Conservation (phyloP, 164 flowering plant species). For the Stephania japonica region DNA sequence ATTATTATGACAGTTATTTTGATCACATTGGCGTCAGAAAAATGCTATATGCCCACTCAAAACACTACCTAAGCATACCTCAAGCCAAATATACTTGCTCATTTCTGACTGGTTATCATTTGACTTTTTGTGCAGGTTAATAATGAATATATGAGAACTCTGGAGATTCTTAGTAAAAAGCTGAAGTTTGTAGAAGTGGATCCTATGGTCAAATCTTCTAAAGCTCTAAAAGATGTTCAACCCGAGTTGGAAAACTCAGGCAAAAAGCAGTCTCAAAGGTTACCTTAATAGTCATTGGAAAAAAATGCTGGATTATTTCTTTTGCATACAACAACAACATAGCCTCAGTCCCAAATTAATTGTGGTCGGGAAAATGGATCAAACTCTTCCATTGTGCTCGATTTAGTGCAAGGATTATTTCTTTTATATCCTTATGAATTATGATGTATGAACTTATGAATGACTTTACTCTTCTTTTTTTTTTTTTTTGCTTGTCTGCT, state of each 20-base stretch:
- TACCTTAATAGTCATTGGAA: not conserved
- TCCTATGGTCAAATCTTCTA: slow-evolving; percentile 69
- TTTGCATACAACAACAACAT: too few relatives aligned
- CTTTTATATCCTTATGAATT: too few relatives aligned
- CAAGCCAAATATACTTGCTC: too few relatives aligned
- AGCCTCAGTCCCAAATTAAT: too few relatives aligned
- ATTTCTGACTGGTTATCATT: not conserved
- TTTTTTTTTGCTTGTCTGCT: not conserved
- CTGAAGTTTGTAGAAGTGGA: slow-evolving; percentile 81
- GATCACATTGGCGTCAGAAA: too few relatives aligned
- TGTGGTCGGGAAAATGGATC: too few relatives aligned
- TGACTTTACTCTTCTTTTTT: not conserved
- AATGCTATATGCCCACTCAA: too few relatives aligned
- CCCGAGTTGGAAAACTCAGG: slow-evolving; percentile 93
- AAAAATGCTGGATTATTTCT: not conserved
- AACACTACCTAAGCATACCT: too few relatives aligned
- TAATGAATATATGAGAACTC: slow-evolving; percentile 87
- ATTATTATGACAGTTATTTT: too few relatives aligned
- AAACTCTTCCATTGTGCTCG: too few relatives aligned
- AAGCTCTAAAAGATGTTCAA: slow-evolving; percentile 92
- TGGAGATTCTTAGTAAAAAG: slow-evolving; percentile 86
- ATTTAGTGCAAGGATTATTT: too few relatives aligned
- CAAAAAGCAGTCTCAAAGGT: slow-evolving; percentile 98
- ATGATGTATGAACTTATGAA: not conserved
- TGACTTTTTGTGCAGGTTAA: slow-evolving; percentile 54